Evolutionary conservation across 768 basidiomycete species (phyloP), one percentile per base, ranked within the genome.

Genomic region (Lactarius evosmus): DNA sequence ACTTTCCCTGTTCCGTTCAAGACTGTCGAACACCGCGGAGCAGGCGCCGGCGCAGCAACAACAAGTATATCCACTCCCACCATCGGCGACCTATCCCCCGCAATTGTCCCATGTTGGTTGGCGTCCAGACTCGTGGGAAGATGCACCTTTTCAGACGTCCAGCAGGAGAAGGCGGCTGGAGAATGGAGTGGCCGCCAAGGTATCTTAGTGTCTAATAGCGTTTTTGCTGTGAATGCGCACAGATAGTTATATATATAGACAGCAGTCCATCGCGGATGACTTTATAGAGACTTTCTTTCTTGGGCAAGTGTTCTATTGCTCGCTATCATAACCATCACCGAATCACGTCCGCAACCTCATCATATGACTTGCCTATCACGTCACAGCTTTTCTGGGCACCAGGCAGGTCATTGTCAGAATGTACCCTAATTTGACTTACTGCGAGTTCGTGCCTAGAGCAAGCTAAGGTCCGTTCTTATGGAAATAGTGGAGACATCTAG

Each of bases 1-100:
- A 58, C 79, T 92, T 59, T 87, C 87, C 38, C 79, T 92, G 41
- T 92, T 90, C 74, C 88, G 91, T 57, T 78, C 88, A 50, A 82
- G 84, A 70, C 82, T 83, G 71, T 82, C 83, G 38, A 80, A 58
- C 12, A 66, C 72, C 74, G 72, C 77, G 8, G 65, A 66, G 19
- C 61, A 67, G 40, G 41, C 51, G 1, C 53, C 56, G 3, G 40
- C 61, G 0, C 67, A 63, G 22, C 22, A 56, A n/a, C 66, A 63
- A 30, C 67, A 55, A n/a, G 63, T 67, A 11, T 67, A 62, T 33
- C 67, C 73, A 16, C 56, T 70, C 5, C 69, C 71, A 9, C 62
- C 70, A 11, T 58, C 65, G 41, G 36, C 62, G 27, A 56, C 63
- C 8, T 67, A 58, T 25, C 58, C 67, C 41, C 52, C 60, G n/a